Conservation (phyloP, 1,284 basidiomycete genomes). For the Tilletia horrida region DNA sequence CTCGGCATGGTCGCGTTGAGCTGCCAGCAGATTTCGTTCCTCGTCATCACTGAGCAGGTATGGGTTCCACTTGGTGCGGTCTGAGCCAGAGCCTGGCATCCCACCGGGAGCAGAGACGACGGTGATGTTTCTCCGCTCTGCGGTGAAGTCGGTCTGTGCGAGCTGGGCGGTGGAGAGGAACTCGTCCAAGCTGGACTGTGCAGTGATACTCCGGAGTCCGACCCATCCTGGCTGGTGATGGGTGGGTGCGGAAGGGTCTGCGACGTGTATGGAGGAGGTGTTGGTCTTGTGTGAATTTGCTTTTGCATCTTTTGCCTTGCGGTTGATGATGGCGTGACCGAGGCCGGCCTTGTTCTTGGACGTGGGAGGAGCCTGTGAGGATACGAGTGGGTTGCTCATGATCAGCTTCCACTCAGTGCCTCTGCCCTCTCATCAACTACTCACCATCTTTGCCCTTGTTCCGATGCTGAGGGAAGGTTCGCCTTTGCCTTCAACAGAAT, state of each 20-base stretch:
- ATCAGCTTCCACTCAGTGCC: too few relatives aligned
- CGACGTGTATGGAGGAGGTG: slow-evolving; percentile 50
- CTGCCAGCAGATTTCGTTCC: slow-evolving; percentile 63
- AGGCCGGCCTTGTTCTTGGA: slow-evolving; percentile 53
- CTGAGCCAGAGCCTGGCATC: slow-evolving; percentile 15
- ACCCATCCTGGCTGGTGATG: slow-evolving; percentile 56
- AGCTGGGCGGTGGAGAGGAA: slow-evolving; percentile 92
- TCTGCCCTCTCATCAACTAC: too few relatives aligned
- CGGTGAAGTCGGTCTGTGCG: slow-evolving; percentile 94
- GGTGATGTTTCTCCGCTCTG: slow-evolving; percentile 86
- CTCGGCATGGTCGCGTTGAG: slow-evolving; percentile 47
- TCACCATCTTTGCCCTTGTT: too few relatives aligned
- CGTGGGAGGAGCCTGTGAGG: slow-evolving; percentile 40
- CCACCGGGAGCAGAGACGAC: slow-evolving; percentile 69
- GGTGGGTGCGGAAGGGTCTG: slow-evolving; percentile 56
- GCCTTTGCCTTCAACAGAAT: too few relatives aligned
- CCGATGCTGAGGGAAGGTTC: too few relatives aligned
- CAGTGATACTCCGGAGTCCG: slow-evolving; percentile 85
- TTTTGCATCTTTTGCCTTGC: slow-evolving; percentile 45
- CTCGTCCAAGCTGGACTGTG: slow-evolving; percentile 91
- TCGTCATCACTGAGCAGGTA: slow-evolving; percentile 81
- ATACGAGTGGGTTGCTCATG: too few relatives aligned
- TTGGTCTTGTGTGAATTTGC: slow-evolving; percentile 24
- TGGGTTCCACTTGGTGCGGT: slow-evolving; percentile 65
- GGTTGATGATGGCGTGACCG: slow-evolving; percentile 51